These are phyloP conservation scores for Lasiosphaeria miniovina DNA, from an alignment of 495 filamentous ascomycete genomes.

Conservation along the genomic window DNA sequence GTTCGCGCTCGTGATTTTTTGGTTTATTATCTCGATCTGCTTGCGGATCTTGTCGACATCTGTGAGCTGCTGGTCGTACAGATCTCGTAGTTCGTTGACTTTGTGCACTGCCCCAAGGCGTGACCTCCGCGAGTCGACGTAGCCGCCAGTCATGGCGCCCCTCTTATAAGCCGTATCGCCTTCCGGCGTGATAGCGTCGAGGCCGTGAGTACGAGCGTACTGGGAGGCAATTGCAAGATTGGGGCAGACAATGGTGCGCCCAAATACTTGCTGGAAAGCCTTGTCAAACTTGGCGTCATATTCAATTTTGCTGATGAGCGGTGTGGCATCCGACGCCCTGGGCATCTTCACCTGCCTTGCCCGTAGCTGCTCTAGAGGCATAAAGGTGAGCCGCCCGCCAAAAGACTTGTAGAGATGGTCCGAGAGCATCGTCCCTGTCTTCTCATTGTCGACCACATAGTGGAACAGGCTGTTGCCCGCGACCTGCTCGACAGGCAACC, in stretches of 20 bases:
- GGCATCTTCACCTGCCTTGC: slow-evolving; percentile 70
- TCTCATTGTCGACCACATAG: slow-evolving; percentile 91
- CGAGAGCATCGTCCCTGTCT: slow-evolving; percentile 76
- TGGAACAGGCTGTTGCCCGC: slow-evolving; percentile 93
- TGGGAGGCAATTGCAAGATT: slow-evolving; percentile 80
- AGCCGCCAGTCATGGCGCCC: slow-evolving; percentile 92
- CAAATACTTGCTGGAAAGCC: slow-evolving; percentile 91
- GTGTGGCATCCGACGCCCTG: slow-evolving; percentile 78
- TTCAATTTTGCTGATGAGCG: slow-evolving; percentile 80
- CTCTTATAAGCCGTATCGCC: slow-evolving; percentile 92
- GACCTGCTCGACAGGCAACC: slow-evolving; percentile 86
- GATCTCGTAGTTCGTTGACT: slow-evolving; percentile 69
- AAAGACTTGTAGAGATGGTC: slow-evolving; percentile 75
- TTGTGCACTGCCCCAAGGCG: slow-evolving; percentile 78
- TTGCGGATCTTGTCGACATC: slow-evolving; percentile 39
- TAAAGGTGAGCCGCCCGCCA: slow-evolving; percentile 88
- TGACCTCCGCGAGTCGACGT: slow-evolving; percentile 76
- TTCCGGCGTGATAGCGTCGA: slow-evolving; percentile 89
- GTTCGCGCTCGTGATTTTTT: slow-evolving; percentile 78
- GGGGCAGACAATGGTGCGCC: slow-evolving; percentile 90
- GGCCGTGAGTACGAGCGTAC: slow-evolving; percentile 84
- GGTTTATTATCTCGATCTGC: slow-evolving; percentile 73
- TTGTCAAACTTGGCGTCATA: slow-evolving; percentile 74
- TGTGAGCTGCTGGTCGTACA: slow-evolving; percentile 63
- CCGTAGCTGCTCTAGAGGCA: slow-evolving; percentile 81